phyloP scores from a whole-genome alignment of 371 early-diverging fungal species.

The Mortierella sp. region DNA sequence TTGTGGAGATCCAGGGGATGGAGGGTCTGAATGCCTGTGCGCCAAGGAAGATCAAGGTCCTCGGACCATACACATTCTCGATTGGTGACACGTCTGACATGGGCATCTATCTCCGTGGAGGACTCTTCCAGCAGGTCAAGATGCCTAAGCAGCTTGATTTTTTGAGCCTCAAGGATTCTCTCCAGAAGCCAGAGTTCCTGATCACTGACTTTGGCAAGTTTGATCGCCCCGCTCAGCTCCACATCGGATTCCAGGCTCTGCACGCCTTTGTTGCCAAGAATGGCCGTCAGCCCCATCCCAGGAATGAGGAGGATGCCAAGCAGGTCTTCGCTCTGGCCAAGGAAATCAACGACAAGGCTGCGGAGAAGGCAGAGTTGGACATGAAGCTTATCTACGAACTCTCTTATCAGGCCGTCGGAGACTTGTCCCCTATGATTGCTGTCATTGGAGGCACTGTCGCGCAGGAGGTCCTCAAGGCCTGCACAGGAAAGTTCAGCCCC shows the following conservation, averaged over 20 bases:
- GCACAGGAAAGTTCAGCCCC: constrained; percentile 97
- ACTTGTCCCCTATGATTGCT: constrained; percentile 97
- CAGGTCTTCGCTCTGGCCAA: constrained; percentile 64
- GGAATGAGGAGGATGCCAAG: constrained; percentile 71
- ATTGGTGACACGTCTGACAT: constrained; percentile 90
- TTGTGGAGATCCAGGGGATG: constrained; percentile 95
- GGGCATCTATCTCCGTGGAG: constrained; percentile 83
- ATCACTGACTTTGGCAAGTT: constrained; percentile 97
- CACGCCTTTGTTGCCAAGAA: constrained; percentile 77
- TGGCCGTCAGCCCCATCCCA: constrained; percentile 74
- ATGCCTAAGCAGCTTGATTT: constrained; percentile 86
- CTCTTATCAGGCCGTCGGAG: constrained; percentile 89
- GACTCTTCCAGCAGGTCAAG: constrained; percentile 96
- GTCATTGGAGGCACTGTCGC: constrained; percentile 99
- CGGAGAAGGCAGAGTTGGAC: constrained; percentile 77
- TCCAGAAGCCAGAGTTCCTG: constrained; percentile 87
- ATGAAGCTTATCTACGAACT: constrained; percentile 91
- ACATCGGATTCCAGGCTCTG: constrained; percentile 94
- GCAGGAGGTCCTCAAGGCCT: constrained; percentile 98
- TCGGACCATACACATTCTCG: constrained; percentile 95
- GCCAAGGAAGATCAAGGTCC: constrained; percentile 87
- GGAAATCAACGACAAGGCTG: constrained; percentile 59
- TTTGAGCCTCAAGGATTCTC: constrained; percentile 78
- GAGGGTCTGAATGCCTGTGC: constrained; percentile 82
- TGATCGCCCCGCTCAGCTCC: constrained; percentile 93